Conservation (phyloP, 176 grass and related monocot species). For the Musa itinerans region DNA sequence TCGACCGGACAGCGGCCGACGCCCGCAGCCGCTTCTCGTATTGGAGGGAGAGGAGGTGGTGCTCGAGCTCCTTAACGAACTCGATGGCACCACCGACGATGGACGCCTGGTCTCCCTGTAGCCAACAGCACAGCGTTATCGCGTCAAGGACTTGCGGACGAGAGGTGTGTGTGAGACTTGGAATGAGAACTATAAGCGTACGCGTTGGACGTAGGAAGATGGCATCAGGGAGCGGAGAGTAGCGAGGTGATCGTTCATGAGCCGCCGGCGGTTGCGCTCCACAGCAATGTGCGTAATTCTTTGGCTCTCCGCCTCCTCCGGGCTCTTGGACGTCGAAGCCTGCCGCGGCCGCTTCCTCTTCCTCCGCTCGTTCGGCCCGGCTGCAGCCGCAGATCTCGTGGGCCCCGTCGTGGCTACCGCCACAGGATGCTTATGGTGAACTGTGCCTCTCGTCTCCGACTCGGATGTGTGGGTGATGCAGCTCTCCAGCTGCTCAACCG, state of each 20-base stretch:
- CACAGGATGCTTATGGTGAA: background rate
- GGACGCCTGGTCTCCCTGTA: conserved; percentile 85
- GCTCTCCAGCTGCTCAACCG: conserved; percentile 69
- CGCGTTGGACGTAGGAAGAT: conserved; percentile 60
- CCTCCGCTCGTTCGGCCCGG: conserved; percentile 17
- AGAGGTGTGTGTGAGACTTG: background rate
- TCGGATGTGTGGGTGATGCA: conserved; percentile 54
- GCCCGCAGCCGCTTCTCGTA: conserved; percentile 26
- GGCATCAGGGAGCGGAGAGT: conserved; percentile 74
- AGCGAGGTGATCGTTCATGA: conserved; percentile 93
- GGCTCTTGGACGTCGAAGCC: conserved; percentile 47
- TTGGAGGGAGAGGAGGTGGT: conserved; percentile 68
- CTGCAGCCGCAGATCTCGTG: background rate
- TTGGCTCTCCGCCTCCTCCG: conserved; percentile 79
- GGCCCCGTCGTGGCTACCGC: background rate
- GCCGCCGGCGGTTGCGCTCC: conserved; percentile 88
- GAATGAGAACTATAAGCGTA: conserved; percentile 12
- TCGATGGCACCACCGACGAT: conserved; percentile 85
- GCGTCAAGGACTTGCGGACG: too few relatives aligned
- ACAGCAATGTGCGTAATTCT: conserved; percentile 92
- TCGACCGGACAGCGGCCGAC: background rate
- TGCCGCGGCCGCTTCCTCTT: conserved; percentile 37
- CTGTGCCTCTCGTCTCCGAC: background rate
- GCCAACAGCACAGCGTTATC: background rate
- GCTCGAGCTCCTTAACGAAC: conserved; percentile 92